Conservation (phyloP, 225 moss, liverwort and hornwort genomes). For the Neckera pumila region DNA sequence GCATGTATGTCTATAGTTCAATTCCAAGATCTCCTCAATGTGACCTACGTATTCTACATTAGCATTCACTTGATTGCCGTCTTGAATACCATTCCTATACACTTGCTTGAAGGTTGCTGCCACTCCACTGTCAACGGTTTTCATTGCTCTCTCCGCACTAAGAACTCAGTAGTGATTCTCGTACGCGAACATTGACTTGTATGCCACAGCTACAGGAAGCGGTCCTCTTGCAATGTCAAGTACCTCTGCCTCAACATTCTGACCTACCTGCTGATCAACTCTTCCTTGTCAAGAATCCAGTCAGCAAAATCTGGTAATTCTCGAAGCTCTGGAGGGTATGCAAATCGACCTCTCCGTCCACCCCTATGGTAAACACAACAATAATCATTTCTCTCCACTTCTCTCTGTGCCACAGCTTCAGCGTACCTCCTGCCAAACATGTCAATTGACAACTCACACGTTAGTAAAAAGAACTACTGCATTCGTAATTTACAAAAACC, state of each 20-base stretch:
- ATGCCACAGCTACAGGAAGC: accelerated
- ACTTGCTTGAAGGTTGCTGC: accelerated
- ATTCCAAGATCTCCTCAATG: neutral
- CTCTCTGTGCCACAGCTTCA: too few species aligned
- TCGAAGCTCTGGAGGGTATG: accelerated
- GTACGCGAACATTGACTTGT: neutral
- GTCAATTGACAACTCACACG: too few species aligned
- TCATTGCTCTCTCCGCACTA: accelerated
- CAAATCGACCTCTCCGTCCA: too few species aligned
- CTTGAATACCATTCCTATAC: neutral
- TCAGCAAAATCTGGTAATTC: neutral
- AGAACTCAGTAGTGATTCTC: neutral
- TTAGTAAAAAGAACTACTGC: too few species aligned
- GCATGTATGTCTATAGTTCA: neutral
- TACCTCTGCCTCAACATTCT: accelerated
- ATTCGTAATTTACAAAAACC: too few species aligned
- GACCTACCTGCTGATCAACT: accelerated
- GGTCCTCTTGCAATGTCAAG: neutral
- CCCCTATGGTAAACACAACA: too few species aligned
- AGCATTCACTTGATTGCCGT: neutral
- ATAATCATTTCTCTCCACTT: too few species aligned
- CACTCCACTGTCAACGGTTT: neutral
- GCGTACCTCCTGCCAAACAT: too few species aligned
- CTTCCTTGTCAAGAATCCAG: accelerated
- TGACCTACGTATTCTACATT: accelerated